phyloP scores from a whole-genome alignment of 768 basidiomycete genomes.

The Tubosaeta brunneosetosa region DNA sequence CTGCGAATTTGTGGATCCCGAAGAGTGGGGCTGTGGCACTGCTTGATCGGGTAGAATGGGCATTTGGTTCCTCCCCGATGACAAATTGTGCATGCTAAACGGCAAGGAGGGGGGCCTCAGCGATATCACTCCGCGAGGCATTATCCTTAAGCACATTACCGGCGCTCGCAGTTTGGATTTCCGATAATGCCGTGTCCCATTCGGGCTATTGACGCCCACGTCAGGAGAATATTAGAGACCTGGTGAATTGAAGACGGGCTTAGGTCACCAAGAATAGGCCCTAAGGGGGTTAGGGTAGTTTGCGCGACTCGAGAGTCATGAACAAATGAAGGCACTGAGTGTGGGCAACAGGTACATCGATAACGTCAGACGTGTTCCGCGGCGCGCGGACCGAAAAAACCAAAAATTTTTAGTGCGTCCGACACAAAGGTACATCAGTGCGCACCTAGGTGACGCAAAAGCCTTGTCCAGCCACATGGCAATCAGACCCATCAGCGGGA shows the following conservation, averaged over 20 bases:
- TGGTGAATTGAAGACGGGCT: neutral
- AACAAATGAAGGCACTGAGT: neutral
- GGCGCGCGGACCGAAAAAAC: slow-evolving; percentile 1
- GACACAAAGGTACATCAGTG: neutral
- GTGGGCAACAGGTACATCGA: slow-evolving; percentile 8
- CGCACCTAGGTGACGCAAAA: neutral
- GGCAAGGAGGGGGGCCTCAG: neutral
- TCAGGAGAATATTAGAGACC: neutral
- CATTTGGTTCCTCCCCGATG: neutral
- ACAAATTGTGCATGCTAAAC: neutral
- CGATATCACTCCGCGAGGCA: slow-evolving; percentile 11
- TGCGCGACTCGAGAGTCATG: neutral
- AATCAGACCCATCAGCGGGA: neutral
- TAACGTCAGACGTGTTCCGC: slow-evolving; percentile 7
- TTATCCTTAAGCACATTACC: slow-evolving; percentile 1
- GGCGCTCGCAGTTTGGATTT: neutral
- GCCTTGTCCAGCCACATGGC: slow-evolving; percentile 16
- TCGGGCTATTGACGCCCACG: slow-evolving; percentile 7
- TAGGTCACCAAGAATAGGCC: neutral
- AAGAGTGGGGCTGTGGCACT: slow-evolving; percentile 4
- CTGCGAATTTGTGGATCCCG: slow-evolving; percentile 5
- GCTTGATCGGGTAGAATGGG: neutral
- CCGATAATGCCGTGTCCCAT: slow-evolving; percentile 4
- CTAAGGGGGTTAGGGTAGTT: neutral
- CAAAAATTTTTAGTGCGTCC: neutral